These are phyloP conservation scores for Rhinocladiella similis DNA, from an alignment of 2,329 filamentous ascomycete genomes.

Conservation along the genomic window DNA sequence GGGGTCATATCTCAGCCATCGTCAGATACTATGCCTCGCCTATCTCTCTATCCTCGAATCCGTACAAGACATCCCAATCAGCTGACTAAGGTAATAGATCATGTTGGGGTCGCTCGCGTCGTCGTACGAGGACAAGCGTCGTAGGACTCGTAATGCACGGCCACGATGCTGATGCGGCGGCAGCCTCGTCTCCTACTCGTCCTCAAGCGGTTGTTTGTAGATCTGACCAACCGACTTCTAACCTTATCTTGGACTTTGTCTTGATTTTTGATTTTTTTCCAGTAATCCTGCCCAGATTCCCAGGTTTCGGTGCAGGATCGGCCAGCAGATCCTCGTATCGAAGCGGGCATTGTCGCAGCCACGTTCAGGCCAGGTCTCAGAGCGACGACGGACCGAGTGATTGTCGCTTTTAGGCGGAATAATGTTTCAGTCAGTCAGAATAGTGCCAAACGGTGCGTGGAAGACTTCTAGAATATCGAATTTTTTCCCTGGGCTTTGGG, in stretches of 20 bases:
- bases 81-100: neutral
- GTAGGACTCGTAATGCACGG: neutral
- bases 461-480: conserved; percentile 11
- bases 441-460: neutral
- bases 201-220: too few species aligned
- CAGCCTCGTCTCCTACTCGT: neutral
- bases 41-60: too few species aligned
- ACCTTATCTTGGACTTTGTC: too few species aligned
- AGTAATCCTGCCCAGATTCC: too few species aligned
- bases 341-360: neutral
- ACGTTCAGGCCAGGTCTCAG: neutral
- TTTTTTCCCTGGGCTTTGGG: neutral
- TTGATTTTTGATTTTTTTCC: too few species aligned
- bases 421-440: neutral
- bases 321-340: neutral
- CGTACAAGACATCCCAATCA: neutral
- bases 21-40: too few species aligned
- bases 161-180: neutral
- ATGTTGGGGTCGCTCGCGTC: neutral
- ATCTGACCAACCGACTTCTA: too few species aligned
- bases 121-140: neutral
- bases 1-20: too few species aligned
- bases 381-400: neutral
- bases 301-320: neutral
- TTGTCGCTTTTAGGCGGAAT: neutral